A percentile compares a stretch with the other conserved stretches of the same genome.
phyloP scores from a whole-genome alignment of 352 stramenopile species.

The Thalassiosira exigua region DNA sequence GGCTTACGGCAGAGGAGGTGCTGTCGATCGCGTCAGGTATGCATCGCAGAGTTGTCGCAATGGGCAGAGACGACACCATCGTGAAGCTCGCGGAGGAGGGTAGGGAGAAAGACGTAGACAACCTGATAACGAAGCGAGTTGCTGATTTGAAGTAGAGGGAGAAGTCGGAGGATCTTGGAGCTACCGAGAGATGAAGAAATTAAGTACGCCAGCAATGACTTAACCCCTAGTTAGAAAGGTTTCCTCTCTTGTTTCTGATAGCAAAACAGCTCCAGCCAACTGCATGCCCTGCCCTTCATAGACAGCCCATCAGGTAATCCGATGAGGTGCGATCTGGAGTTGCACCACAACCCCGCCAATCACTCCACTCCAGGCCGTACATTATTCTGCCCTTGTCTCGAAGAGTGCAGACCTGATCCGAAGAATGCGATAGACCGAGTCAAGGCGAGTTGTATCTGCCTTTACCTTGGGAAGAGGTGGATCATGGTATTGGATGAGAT shows the following conservation, averaged over 20 bases:
- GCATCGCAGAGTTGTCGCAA: slow-evolving; percentile 90
- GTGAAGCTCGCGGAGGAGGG: slow-evolving; percentile 84
- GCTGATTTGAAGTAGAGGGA: slow-evolving; percentile 20
- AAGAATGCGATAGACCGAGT: slow-evolving; percentile 24
- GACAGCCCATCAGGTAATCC: no score
- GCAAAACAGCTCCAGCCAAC: no score
- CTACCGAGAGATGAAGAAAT: no score
- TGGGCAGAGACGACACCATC: slow-evolving; percentile 90
- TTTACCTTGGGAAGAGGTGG: background rate
- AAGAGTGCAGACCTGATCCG: background rate
- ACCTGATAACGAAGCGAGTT: slow-evolving; percentile 52
- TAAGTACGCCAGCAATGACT: no score
- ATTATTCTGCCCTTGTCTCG: background rate
- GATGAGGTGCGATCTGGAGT: no score
- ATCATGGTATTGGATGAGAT: slow-evolving; percentile 3
- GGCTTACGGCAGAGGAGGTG: slow-evolving; percentile 94
- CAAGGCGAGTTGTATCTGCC: background rate
- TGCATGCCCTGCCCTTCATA: no score
- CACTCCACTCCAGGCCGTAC: slow-evolving; percentile 28
- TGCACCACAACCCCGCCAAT: slow-evolving; percentile 17
- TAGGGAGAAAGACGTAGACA: slow-evolving; percentile 59
- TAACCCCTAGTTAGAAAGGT: no score
- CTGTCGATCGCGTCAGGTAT: slow-evolving; percentile 91
- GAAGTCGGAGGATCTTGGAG: slow-evolving; percentile 11
- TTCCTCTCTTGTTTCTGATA: no score